These are phyloP conservation scores for Beauveria sp. DNA, from an alignment of 2,329 filamentous ascomycete species.

Conservation along the genomic window DNA sequence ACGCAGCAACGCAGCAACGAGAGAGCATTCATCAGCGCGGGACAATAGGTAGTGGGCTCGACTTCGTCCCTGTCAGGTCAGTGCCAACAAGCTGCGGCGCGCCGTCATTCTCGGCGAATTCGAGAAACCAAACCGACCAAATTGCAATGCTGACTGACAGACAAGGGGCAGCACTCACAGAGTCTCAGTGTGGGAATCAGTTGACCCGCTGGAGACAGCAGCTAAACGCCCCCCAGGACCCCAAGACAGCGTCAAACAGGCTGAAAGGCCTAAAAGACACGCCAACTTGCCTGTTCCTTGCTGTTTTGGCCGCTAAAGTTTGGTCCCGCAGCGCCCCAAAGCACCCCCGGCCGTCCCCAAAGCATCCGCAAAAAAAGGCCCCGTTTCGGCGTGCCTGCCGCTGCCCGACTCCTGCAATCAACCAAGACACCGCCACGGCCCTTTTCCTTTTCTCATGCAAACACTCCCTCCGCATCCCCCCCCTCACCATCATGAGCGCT, in stretches of 20 bases:
- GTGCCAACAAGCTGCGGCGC: too few species aligned
- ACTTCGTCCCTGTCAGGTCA: too few species aligned
- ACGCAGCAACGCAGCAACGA: too few species aligned
- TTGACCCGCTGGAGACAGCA: too few species aligned
- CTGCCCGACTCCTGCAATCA: constrained; percentile 10
- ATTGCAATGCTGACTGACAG: too few species aligned
- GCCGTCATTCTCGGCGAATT: too few species aligned
- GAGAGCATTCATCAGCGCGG: too few species aligned
- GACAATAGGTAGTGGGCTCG: too few species aligned
- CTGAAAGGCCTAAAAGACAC: background rate
- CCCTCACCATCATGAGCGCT: constrained; percentile 48
- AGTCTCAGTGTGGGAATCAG: too few species aligned
- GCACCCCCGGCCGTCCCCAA: background rate
- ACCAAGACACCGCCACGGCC: constrained; percentile 15
- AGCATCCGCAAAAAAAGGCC: background rate
- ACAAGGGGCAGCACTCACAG: too few species aligned
- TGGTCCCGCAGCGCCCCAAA: background rate
- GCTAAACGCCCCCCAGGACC: too few species aligned
- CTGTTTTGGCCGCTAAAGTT: background rate
- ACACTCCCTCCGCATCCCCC: constrained; percentile 21
- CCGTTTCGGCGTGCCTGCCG: background rate
- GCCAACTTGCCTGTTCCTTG: background rate
- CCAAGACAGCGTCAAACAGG: background rate
- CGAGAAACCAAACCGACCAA: too few species aligned
- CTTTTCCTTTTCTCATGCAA: constrained; percentile 6